Evolutionary conservation across 2,329 filamentous ascomycete species (phyloP), one percentile per base, ranked within the genome.

Genomic region (Fusarium guadeloupense): DNA sequence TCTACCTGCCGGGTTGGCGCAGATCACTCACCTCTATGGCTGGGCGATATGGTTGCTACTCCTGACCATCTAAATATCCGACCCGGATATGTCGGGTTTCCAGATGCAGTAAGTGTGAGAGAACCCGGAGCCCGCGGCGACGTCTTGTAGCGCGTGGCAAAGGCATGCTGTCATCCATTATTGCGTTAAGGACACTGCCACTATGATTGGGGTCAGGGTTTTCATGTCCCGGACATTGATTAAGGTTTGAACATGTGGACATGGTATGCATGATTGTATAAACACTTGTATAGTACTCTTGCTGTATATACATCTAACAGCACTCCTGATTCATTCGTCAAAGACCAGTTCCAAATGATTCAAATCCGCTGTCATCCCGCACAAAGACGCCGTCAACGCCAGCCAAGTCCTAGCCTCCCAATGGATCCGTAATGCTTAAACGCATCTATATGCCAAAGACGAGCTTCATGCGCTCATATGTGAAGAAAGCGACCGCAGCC

Each of bases 401-500:
- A 44, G 30, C 46, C 61, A 64, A 44, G 16, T 51, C 47, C 46
- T 44, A 40, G 34, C 38, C 35, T 16, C 25, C 39, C 34, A 41
- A 59, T 37, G 30, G 13, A 28, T 35, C 33, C 46, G 30, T 46
- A 46, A 35, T 54, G 21, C 55, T 50, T 23, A 40, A 59, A 54
- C 40, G 40, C 34, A 42, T 59, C 68, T 71, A 91, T 70, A 93
- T 91, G 35, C 86, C 87, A 64, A 93, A 77, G 64, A 81, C 77
- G 38, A 78, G 82, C 79, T 89, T 89, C 66, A 83, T 76, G 57
- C 86, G 81, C 74, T 89, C 86, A 68, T 89, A 89, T 14, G 85
- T 86, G 71, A 85, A 89, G 71, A 89, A 89, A 66, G 81, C 83
- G 48, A 85, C 81, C 12, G 95, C 95, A 23, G 80, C 87, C 91